Conservation (phyloP, 2,329 filamentous ascomycete species). For the Sclerotiophoma versabilis region DNA sequence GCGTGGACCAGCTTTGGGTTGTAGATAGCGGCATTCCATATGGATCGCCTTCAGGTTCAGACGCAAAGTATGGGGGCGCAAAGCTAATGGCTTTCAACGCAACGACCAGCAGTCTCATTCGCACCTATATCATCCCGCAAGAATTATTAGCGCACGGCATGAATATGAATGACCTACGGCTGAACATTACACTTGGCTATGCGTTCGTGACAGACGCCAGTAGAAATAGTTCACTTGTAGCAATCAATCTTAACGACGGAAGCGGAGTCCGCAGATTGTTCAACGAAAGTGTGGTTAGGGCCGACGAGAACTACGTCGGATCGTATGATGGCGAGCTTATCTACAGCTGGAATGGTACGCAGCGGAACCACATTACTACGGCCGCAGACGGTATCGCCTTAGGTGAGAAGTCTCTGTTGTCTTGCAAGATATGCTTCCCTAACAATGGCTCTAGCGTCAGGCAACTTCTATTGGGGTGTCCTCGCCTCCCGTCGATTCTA, state of each 20-base stretch:
- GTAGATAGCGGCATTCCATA: slow-evolving; percentile 52
- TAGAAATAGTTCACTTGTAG: slow-evolving; percentile 47
- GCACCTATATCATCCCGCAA: slow-evolving; percentile 50
- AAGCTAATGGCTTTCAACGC: slow-evolving; percentile 55
- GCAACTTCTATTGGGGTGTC: slow-evolving; percentile 55
- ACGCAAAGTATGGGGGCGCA: slow-evolving; percentile 44
- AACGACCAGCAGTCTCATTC: slow-evolving; percentile 40
- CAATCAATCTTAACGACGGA: slow-evolving; percentile 50
- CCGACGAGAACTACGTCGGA: slow-evolving; percentile 52
- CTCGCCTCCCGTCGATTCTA: slow-evolving; percentile 53
- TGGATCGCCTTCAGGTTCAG: slow-evolving; percentile 28
- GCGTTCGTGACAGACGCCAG: slow-evolving; percentile 54
- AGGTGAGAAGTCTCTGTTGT: slow-evolving; percentile 4
- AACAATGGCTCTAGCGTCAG: slow-evolving; percentile 34
- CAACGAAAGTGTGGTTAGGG: slow-evolving; percentile 46
- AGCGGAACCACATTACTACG: slow-evolving; percentile 37
- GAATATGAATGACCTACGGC: slow-evolving; percentile 54
- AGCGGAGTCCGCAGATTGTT: slow-evolving; percentile 47
- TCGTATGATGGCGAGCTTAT: slow-evolving; percentile 47
- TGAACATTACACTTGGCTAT: slow-evolving; percentile 54
- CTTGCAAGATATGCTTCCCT: background rate
- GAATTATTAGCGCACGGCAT: slow-evolving; percentile 43
- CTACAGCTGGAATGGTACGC: slow-evolving; percentile 48
- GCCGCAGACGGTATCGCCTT: slow-evolving; percentile 51
- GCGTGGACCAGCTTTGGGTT: slow-evolving; percentile 50